Evolutionary conservation across 2,329 filamentous ascomycete species (phyloP), one percentile per base, ranked within the genome.

Genomic region (Xylaria sp.): DNA sequence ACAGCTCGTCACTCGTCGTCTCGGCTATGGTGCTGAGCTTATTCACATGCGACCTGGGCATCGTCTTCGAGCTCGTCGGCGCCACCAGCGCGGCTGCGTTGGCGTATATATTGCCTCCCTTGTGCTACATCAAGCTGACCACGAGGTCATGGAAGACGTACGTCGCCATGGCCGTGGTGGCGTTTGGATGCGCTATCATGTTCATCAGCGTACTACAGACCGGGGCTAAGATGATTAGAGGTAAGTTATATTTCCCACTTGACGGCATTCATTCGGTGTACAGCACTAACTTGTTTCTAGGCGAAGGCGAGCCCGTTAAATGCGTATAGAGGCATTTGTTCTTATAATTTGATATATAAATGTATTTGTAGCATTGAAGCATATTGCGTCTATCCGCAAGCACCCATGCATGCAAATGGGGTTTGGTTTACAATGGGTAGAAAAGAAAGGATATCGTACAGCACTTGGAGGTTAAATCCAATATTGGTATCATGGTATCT

Each of bases 51-150:
- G 96, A 99, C 79, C 85, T 99, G 3, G 96, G 96, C 62, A 89
- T 93, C 54, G 95, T 99, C 1, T 98, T 99, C 78, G 96, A 99
- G 83, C 85, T 99, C 20, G 96, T 99, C 67, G 96, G 96, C 70
- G 94, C 96, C 7, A 99, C 96, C 44, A 97, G 93, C 78, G 96
- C 96, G 2, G 96, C 94, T 75, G 94, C 94, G 7, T 87, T 99
- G 80, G 96, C 96, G 0, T 99, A 98, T 79, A 97, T 99, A 58
- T 83, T 99, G 69, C 96, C 96, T 70, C 96, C 96, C 31, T 83
- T 98, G 65, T 99, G 96, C 82, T 99, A 96, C 80, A 92, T 99
- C 78, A 97, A 97, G 82, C 84, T 99, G 69, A 95, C 93, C 74
- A 94, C 90, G 67, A 84, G 90, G 74, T 91, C 88, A 76, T 92